Percentiles rank a stretch among this genome's conserved stretches.
Conservation (phyloP, 2,329 filamentous ascomycete species). For the Colletotrichum graminicola region DNA sequence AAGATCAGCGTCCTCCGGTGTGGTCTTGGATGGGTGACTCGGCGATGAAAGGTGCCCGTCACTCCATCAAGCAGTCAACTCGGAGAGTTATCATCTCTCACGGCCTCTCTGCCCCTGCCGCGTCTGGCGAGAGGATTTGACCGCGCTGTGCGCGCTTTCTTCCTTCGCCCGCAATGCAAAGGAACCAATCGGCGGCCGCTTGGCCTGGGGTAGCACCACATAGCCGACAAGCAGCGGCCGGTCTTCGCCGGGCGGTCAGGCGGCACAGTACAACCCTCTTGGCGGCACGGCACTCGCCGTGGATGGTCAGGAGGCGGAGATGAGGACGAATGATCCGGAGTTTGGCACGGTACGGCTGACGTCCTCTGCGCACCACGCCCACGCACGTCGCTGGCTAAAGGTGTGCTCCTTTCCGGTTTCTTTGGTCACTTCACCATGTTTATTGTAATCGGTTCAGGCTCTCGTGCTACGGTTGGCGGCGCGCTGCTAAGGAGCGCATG, state of each 20-base stretch:
- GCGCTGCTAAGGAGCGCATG: neutral
- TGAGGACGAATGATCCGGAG: neutral
- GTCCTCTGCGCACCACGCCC: neutral
- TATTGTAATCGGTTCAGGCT: neutral
- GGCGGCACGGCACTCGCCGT: constrained; percentile 23
- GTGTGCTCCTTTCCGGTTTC: neutral
- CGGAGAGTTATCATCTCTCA: neutral
- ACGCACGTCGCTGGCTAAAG: neutral
- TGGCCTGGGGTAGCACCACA: constrained; percentile 27
- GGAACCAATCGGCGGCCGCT: constrained; percentile 9
- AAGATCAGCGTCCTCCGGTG: neutral
- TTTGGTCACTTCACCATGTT: neutral
- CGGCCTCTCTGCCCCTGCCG: too few relatives aligned
- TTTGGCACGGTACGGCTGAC: neutral
- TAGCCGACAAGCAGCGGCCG: constrained; percentile 17
- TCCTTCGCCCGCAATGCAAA: neutral
- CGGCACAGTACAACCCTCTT: constrained; percentile 25
- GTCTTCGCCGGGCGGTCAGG: constrained; percentile 25
- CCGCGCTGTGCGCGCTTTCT: constrained; percentile 1
- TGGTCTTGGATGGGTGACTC: neutral
- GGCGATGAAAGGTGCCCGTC: neutral
- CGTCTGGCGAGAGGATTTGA: neutral
- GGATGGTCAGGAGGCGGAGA: constrained; percentile 7
- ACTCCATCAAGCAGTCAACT: neutral
- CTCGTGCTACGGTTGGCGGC: neutral